Evolutionary conservation across 305 asterid species (phyloP).

Genomic region (Plantago lanceolata): DNA sequence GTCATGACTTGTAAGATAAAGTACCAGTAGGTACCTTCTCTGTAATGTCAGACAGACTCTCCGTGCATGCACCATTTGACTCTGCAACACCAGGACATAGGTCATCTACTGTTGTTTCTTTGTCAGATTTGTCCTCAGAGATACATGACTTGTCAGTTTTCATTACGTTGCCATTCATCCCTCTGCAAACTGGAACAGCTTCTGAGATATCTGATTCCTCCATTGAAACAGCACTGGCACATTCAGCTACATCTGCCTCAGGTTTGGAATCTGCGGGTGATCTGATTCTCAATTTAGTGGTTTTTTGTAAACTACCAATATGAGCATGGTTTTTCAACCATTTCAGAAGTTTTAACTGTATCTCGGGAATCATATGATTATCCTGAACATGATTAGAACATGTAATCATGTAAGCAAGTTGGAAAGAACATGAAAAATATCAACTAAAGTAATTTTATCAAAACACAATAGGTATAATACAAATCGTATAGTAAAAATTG

Average conservation of each 20-base stretch:
- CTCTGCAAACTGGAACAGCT: slow-evolving; percentile 63
- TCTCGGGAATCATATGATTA: slow-evolving; percentile 47
- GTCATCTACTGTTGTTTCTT: slow-evolving; percentile 31
- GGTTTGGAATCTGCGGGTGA: slow-evolving; percentile 33
- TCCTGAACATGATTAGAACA: slow-evolving; percentile 47
- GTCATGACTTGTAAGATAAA: slow-evolving; percentile 16
- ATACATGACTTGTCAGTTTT: slow-evolving; percentile 36
- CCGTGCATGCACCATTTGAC: slow-evolving; percentile 30
- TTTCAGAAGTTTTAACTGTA: slow-evolving; percentile 52
- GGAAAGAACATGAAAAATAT: slow-evolving; percentile 2
- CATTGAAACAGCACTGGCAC: slow-evolving; percentile 36
- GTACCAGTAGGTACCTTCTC: slow-evolving; percentile 55
- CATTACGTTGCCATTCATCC: slow-evolving; percentile 63
- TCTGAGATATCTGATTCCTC: slow-evolving; percentile 47
- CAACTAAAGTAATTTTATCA: neutral
- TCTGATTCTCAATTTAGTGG: slow-evolving; percentile 46
- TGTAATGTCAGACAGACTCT: slow-evolving; percentile 30
- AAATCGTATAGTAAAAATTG: neutral
- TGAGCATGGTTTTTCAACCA: slow-evolving; percentile 78
- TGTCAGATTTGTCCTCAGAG: slow-evolving; percentile 32
- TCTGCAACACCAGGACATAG: slow-evolving; percentile 40
- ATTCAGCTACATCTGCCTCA: slow-evolving; percentile 46
- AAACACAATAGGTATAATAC: neutral
- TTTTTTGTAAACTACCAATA: slow-evolving; percentile 46
- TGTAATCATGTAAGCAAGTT: slow-evolving; percentile 12